Percentiles rank a stretch among this genome's conserved stretches.
Evolutionary conservation across 1,139 yeast species (phyloP).

Genomic region (Suhomyces ambrosiae): DNA sequence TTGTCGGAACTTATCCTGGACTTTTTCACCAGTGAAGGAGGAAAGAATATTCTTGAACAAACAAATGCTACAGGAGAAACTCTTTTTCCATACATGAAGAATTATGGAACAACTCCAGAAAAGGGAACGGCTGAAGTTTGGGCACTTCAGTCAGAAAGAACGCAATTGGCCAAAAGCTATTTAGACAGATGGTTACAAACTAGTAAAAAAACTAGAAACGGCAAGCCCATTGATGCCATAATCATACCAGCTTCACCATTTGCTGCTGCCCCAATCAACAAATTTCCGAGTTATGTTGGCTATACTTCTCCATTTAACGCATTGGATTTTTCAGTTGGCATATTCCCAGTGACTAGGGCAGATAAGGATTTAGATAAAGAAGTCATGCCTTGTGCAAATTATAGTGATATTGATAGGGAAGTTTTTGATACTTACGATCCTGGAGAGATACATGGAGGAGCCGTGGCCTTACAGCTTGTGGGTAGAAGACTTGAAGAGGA

Average conservation of each 20-base stretch:
- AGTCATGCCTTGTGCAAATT: too few relatives aligned
- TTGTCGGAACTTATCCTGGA: neutral
- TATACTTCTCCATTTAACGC: too few relatives aligned
- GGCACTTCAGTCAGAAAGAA: slow-evolving; percentile 29
- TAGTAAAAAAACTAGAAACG: slow-evolving; percentile 31
- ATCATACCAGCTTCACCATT: slow-evolving; percentile 51
- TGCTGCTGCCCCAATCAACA: slow-evolving; percentile 47
- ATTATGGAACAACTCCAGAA: neutral
- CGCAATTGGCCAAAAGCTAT: slow-evolving; percentile 33
- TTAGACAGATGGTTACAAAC: slow-evolving; percentile 43
- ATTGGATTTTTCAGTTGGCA: too few relatives aligned
- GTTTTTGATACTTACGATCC: too few relatives aligned
- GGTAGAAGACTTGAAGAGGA: too few relatives aligned
- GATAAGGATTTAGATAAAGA: too few relatives aligned
- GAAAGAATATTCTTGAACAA: neutral
- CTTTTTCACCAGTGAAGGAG: neutral
- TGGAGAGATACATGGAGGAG: too few relatives aligned
- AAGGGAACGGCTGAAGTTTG: neutral
- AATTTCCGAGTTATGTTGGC: slow-evolving; percentile 36
- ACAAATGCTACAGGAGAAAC: neutral
- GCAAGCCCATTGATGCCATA: slow-evolving; percentile 50
- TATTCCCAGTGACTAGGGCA: too few relatives aligned
- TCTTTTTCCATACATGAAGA: too few relatives aligned
- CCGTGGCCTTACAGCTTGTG: too few relatives aligned
- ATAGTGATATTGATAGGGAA: too few relatives aligned